A percentile compares a stretch with the other conserved stretches of the same genome.
These are phyloP conservation scores for Fraxinus excelsior DNA, from an alignment of 257 asterid species.

Conservation along the genomic window DNA sequence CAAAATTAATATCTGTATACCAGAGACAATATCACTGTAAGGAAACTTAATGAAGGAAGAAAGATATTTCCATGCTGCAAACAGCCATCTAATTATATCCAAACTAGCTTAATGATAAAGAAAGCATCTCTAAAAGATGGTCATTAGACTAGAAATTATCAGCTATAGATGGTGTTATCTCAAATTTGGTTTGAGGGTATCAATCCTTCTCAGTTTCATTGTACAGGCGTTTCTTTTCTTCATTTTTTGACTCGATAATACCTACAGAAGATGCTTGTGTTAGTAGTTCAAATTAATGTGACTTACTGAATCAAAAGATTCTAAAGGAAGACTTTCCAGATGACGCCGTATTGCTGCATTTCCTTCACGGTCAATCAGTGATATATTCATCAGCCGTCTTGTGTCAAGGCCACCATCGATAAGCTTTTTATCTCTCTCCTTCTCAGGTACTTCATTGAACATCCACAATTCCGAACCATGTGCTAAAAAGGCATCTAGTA, in stretches of 20 bases:
- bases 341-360: slow-evolving; percentile 87
- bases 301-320: slow-evolving; percentile 87
- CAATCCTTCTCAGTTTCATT: slow-evolving; percentile 11
- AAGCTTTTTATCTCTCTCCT: slow-evolving; percentile 72
- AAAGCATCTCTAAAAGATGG: background rate
- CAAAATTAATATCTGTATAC: slow-evolving; percentile 70
- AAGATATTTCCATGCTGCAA: slow-evolving; percentile 1
- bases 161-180: background rate
- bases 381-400: slow-evolving; percentile 63
- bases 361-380: slow-evolving; percentile 80
- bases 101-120: background rate
- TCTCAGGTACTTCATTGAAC: slow-evolving; percentile 85
- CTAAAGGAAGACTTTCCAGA: slow-evolving; percentile 90
- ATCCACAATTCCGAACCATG: slow-evolving; percentile 85
- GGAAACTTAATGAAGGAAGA: slow-evolving; percentile 18
- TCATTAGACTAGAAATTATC: background rate
- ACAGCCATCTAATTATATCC: slow-evolving; percentile 14
- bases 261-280: slow-evolving; percentile 9
- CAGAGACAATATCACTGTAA: slow-evolving; percentile 10
- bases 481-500: slow-evolving; percentile 85
- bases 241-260: background rate
- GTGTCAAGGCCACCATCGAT: slow-evolving; percentile 82
- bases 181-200: slow-evolving; percentile 3
- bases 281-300: background rate
- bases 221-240: background rate